Evolutionary conservation across 2,329 filamentous ascomycete species (phyloP).

Genomic region (Aspergillus alliaceus): DNA sequence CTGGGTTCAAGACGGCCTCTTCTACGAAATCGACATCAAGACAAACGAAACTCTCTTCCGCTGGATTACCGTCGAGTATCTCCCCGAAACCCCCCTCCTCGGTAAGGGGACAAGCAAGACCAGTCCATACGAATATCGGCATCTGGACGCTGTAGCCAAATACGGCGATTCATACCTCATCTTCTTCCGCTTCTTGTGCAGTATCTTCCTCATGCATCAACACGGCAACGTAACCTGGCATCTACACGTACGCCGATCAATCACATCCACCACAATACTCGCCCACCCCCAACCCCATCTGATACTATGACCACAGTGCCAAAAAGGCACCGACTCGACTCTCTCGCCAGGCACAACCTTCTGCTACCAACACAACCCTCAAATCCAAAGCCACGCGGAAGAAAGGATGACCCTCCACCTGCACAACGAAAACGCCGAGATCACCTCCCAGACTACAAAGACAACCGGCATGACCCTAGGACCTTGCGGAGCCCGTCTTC

Average conservation of each 20-base stretch:
- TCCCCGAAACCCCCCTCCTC: constrained; percentile 18
- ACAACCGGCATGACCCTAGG: constrained; percentile 25
- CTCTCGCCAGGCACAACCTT: constrained; percentile 19
- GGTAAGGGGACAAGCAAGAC: constrained; percentile 14
- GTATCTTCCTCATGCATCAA: constrained; percentile 22
- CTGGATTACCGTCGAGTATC: constrained; percentile 26
- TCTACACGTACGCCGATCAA: constrained; percentile 24
- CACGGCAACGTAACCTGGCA: constrained; percentile 28
- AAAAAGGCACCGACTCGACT: constrained; percentile 25
- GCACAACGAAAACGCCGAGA: constrained; percentile 27
- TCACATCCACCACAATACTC: not conserved
- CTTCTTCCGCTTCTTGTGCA: constrained; percentile 24
- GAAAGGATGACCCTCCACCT: constrained; percentile 27
- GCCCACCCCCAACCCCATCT: not conserved
- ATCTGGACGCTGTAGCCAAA: constrained; percentile 24
- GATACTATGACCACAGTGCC: constrained; percentile 16
- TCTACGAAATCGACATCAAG: constrained; percentile 27
- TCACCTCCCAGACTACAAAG: constrained; percentile 5
- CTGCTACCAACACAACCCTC: constrained; percentile 33
- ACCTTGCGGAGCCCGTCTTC: constrained; percentile 22
- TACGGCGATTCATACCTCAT: constrained; percentile 23
- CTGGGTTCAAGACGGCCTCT: constrained; percentile 27
- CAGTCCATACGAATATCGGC: constrained; percentile 23
- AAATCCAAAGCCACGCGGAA: constrained; percentile 28
- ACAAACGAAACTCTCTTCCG: constrained; percentile 25